Conservation (phyloP, 2,329 filamentous ascomycete species). For the Venturia nashicola region DNA sequence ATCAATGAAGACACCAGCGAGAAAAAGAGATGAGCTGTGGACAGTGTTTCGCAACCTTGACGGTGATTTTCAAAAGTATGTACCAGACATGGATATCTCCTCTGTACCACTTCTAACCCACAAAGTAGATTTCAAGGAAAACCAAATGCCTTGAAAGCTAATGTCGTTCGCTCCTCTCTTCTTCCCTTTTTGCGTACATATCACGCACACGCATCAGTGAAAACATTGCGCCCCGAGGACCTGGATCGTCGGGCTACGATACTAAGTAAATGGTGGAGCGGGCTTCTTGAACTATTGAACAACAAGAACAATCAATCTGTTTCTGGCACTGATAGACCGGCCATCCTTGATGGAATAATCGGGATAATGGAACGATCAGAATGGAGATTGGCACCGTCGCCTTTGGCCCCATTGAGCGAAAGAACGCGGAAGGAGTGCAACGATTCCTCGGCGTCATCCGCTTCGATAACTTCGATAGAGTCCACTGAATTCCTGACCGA, state of each 20-base stretch:
- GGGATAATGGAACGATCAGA: slow-evolving; percentile 81
- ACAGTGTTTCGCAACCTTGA: slow-evolving; percentile 55
- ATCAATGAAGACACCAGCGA: slow-evolving; percentile 24
- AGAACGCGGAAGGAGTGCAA: slow-evolving; percentile 23
- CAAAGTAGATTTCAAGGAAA: slow-evolving; percentile 57
- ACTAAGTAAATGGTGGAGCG: slow-evolving; percentile 84
- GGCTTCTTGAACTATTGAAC: slow-evolving; percentile 68
- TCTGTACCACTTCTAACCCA: not conserved
- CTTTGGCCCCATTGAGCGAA: slow-evolving; percentile 50
- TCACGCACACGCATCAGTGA: slow-evolving; percentile 53
- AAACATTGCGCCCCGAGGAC: slow-evolving; percentile 60
- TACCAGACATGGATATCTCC: slow-evolving; percentile 4
- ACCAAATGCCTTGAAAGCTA: slow-evolving; percentile 60
- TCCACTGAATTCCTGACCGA: slow-evolving; percentile 49
- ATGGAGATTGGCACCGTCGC: slow-evolving; percentile 65
- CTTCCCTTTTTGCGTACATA: slow-evolving; percentile 68
- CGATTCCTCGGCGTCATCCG: slow-evolving; percentile 25
- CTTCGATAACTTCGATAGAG: slow-evolving; percentile 47
- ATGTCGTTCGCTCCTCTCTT: slow-evolving; percentile 57
- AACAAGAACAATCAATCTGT: slow-evolving; percentile 64
- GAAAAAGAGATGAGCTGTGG: slow-evolving; percentile 59
- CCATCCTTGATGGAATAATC: slow-evolving; percentile 65
- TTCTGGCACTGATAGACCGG: slow-evolving; percentile 70
- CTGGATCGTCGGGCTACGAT: slow-evolving; percentile 68
- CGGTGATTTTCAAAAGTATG: slow-evolving; percentile 53